Conservation (phyloP, 1,284 basidiomycete species). For the Apiotrichum domesticum region DNA sequence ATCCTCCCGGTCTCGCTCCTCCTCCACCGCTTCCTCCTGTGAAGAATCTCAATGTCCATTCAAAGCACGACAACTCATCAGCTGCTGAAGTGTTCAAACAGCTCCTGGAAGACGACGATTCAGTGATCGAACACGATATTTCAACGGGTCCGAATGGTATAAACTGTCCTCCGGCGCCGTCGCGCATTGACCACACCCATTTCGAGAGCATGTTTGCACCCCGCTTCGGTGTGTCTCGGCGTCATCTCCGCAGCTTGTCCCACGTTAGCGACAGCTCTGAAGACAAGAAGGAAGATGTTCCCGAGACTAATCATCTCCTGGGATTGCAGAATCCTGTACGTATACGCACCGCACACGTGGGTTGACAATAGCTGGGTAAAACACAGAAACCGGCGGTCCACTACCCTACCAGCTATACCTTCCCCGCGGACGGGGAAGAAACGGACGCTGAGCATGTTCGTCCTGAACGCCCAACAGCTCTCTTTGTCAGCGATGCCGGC, state of each 20-base stretch:
- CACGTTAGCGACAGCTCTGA: not conserved
- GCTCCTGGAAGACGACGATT: not conserved
- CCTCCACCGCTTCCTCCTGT: not conserved
- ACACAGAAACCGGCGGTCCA: not conserved
- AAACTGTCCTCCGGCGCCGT: too few relatives aligned
- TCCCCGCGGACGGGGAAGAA: not conserved
- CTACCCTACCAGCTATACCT: not conserved
- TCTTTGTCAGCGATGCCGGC: constrained; percentile 1
- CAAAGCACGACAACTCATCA: not conserved
- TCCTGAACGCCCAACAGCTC: not conserved
- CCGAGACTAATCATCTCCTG: not conserved
- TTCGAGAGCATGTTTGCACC: not conserved
- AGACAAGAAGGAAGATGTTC: not conserved
- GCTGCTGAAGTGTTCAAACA: not conserved
- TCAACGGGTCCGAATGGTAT: too few relatives aligned
- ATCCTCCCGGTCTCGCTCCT: not conserved
- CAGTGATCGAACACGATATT: too few relatives aligned
- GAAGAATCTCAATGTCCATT: not conserved
- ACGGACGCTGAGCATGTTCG: not conserved
- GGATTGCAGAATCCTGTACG: not conserved
- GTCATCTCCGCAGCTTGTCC: not conserved
- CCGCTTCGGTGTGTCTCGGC: not conserved
- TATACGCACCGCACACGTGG: not conserved
- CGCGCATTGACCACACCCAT: not conserved
- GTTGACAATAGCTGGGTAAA: not conserved